phyloP scores from a whole-genome alignment of 202 grass and related monocot species.

The Setaria italica region DNA sequence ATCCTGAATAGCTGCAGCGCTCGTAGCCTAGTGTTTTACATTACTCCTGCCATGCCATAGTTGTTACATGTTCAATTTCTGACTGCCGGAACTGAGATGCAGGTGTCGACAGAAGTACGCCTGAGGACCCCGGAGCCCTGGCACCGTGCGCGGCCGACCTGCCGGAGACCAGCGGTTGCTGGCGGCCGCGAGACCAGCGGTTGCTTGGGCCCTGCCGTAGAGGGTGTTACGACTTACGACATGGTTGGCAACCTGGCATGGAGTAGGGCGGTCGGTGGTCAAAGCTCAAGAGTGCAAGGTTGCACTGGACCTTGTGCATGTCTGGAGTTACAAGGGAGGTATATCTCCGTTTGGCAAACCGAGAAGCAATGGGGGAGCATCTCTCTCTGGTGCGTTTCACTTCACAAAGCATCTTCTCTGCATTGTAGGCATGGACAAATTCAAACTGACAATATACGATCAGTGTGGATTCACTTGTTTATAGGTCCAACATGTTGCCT shows the following conservation, averaged over 20 bases:
- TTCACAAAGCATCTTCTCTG: neutral
- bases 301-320: neutral
- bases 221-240: neutral
- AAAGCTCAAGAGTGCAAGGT: neutral
- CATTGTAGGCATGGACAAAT: neutral
- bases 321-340: conserved; percentile 25
- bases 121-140: neutral
- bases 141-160: too few relatives aligned
- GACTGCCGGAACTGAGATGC: neutral
- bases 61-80: neutral
- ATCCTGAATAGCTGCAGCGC: neutral
- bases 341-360: conserved; percentile 23
- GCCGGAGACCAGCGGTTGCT: neutral
- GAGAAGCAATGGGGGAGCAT: neutral
- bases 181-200: neutral
- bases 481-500: neutral
- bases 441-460: neutral
- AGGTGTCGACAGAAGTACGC: neutral
- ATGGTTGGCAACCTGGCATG: neutral
- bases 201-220: neutral
- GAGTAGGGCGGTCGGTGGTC: neutral
- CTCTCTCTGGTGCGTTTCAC: neutral
- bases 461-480: neutral
- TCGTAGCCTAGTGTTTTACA: neutral
- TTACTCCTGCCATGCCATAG: neutral